Conservation (phyloP, 768 basidiomycete genomes). For the Boletus sensibilis region DNA sequence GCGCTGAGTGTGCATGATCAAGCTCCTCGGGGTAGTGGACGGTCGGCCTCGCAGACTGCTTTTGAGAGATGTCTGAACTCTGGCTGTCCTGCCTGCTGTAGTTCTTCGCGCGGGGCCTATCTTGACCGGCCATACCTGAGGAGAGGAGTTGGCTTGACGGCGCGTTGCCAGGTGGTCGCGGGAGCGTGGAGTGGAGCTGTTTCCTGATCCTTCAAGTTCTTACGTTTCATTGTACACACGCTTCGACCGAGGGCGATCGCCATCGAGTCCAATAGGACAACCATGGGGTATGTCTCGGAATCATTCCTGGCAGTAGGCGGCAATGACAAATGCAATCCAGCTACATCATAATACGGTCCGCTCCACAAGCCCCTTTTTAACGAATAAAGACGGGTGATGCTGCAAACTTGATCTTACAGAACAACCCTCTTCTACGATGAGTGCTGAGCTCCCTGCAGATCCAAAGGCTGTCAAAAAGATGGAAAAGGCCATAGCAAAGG, state of each 20-base stretch:
- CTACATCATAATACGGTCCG: not conserved
- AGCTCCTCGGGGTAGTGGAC: constrained; percentile 57
- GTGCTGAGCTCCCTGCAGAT: constrained; percentile 15
- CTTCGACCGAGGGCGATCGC: too few relatives aligned
- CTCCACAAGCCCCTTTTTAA: constrained; percentile 11
- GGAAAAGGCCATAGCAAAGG: constrained; percentile 47
- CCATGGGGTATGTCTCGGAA: not conserved
- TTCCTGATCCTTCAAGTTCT: constrained; percentile 5
- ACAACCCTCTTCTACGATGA: constrained; percentile 20
- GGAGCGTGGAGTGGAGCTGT: constrained; percentile 13
- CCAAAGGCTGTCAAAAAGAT: constrained; percentile 36
- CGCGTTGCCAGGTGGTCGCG: constrained; percentile 16
- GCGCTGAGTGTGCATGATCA: constrained; percentile 23
- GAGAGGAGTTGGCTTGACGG: constrained; percentile 23
- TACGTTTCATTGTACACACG: not conserved
- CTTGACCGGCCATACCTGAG: constrained; percentile 20
- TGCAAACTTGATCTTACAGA: not conserved
- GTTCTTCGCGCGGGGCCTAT: constrained; percentile 1
- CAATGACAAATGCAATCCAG: constrained; percentile 6
- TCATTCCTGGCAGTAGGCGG: not conserved
- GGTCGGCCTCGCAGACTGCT: constrained; percentile 32
- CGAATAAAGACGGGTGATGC: not conserved
- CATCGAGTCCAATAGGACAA: not conserved
- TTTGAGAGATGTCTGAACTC: constrained; percentile 12
- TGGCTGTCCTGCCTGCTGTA: constrained; percentile 14